phyloP scores from a whole-genome alignment of 495 filamentous ascomycete genomes.

The Penicillium egyptiacum region DNA sequence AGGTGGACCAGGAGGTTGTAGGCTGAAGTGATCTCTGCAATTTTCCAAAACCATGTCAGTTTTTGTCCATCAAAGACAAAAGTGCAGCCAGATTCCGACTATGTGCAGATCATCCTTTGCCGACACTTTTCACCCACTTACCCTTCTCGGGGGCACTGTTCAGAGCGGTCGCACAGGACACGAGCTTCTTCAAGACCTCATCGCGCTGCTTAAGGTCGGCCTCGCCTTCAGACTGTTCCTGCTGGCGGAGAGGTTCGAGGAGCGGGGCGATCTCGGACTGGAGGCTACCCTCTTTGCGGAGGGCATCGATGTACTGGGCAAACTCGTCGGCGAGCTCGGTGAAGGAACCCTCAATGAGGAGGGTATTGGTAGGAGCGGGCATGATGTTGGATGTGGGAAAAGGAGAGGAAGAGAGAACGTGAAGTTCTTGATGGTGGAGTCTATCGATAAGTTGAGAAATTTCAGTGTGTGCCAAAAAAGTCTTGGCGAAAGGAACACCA shows the following conservation, averaged over 20 bases:
- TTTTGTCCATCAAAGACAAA: constrained; percentile 12
- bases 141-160: constrained; percentile 87
- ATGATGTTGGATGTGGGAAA: constrained; percentile 37
- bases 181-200: constrained; percentile 84
- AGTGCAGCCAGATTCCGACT: constrained; percentile 18
- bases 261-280: constrained; percentile 70
- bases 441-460: constrained; percentile 48
- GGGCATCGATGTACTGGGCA: constrained; percentile 74
- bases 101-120: constrained; percentile 21
- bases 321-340: constrained; percentile 87
- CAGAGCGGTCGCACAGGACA: constrained; percentile 67
- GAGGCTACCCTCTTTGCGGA: constrained; percentile 59
- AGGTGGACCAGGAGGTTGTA: constrained; percentile 97
- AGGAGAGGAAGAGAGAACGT: constrained; percentile 25
- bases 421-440: constrained; percentile 46
- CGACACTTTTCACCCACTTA: constrained; percentile 30
- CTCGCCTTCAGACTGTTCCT: constrained; percentile 48
- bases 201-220: constrained; percentile 65
- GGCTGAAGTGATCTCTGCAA: constrained; percentile 79
- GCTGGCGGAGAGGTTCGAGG: constrained; percentile 58
- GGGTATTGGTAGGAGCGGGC: constrained; percentile 56
- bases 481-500: constrained; percentile 42
- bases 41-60: constrained; percentile 18
- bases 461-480: constrained; percentile 49
- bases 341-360: constrained; percentile 91